Evolutionary conservation across 495 filamentous ascomycete species (phyloP).

Genomic region (Lindgomyces ingoldianus): DNA sequence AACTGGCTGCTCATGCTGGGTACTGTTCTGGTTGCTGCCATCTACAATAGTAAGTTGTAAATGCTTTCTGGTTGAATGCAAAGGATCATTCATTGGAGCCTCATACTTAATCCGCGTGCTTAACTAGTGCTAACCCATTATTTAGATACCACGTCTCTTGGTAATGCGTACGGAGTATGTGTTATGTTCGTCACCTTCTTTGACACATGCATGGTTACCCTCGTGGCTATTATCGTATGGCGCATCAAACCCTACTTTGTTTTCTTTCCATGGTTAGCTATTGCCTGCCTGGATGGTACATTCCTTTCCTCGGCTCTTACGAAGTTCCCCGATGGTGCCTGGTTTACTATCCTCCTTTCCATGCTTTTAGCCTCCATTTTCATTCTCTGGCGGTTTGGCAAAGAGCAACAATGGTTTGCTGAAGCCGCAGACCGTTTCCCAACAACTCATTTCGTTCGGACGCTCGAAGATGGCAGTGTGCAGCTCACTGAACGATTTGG

Average conservation of each 20-base stretch:
- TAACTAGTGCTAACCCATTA: too few species aligned
- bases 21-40: slow-evolving; percentile 69
- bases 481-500: slow-evolving; percentile 35
- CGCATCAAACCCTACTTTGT: slow-evolving; percentile 58
- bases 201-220: slow-evolving; percentile 67
- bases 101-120: too few species aligned
- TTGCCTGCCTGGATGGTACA: slow-evolving; percentile 62
- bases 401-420: slow-evolving; percentile 70
- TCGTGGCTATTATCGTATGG: slow-evolving; percentile 71
- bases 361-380: slow-evolving; percentile 60
- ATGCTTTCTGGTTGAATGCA: too few species aligned
- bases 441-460: slow-evolving; percentile 35
- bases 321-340: slow-evolving; percentile 71
- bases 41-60: slow-evolving; percentile 59
- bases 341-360: slow-evolving; percentile 71
- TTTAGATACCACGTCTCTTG: slow-evolving; percentile 51
- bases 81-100: too few species aligned
- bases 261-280: slow-evolving; percentile 60
- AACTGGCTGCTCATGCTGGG: slow-evolving; percentile 77
- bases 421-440: slow-evolving; percentile 62
- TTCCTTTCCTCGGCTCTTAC: slow-evolving; percentile 67
- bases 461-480: slow-evolving; percentile 21
- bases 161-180: slow-evolving; percentile 62
- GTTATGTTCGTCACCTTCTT: slow-evolving; percentile 78
- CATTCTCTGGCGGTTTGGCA: slow-evolving; percentile 72